phyloP scores from a whole-genome alignment of 1,284 basidiomycete species.

The Naganishia sp. region DNA sequence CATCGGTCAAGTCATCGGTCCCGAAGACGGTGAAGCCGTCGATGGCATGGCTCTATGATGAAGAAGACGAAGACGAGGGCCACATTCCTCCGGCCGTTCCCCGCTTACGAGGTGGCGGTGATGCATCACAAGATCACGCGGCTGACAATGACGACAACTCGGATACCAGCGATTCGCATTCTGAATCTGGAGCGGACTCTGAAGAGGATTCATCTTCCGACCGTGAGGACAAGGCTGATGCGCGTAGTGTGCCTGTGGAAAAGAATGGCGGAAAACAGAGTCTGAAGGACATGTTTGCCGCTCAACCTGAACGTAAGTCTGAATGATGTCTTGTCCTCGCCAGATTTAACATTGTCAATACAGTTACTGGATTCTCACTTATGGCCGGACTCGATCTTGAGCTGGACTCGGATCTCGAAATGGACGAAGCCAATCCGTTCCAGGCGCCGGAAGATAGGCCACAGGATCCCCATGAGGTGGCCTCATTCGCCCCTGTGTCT shows the following conservation, averaged over 20 bases:
- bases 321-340: not conserved
- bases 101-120: slow-evolving; percentile 1
- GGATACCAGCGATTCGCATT: slow-evolving; percentile 51
- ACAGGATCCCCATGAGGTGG: slow-evolving; percentile 30
- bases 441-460: slow-evolving; percentile 22
- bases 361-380: slow-evolving; percentile 43
- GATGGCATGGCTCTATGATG: slow-evolving; percentile 39
- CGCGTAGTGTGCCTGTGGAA: slow-evolving; percentile 23
- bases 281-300: slow-evolving; percentile 47
- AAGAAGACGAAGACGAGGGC: slow-evolving; percentile 33
- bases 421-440: slow-evolving; percentile 23
- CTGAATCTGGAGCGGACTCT: slow-evolving; percentile 53
- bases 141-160: slow-evolving; percentile 37
- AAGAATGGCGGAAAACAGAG: slow-evolving; percentile 30
- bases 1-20: not conserved
- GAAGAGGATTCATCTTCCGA: slow-evolving; percentile 45
- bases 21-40: slow-evolving; percentile 31
- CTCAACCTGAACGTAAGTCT: slow-evolving; percentile 31
- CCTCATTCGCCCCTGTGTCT: slow-evolving; percentile 35
- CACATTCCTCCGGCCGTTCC: not conserved
- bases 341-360: not conserved
- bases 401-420: slow-evolving; percentile 48
- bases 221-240: slow-evolving; percentile 31
- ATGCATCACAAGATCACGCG: not conserved
- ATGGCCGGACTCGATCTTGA: slow-evolving; percentile 49